A percentile compares a stretch with the other conserved stretches of the same genome.
These are phyloP conservation scores for Annulohypoxylon bovei DNA, from an alignment of 495 filamentous ascomycete genomes.

Conservation along the genomic window DNA sequence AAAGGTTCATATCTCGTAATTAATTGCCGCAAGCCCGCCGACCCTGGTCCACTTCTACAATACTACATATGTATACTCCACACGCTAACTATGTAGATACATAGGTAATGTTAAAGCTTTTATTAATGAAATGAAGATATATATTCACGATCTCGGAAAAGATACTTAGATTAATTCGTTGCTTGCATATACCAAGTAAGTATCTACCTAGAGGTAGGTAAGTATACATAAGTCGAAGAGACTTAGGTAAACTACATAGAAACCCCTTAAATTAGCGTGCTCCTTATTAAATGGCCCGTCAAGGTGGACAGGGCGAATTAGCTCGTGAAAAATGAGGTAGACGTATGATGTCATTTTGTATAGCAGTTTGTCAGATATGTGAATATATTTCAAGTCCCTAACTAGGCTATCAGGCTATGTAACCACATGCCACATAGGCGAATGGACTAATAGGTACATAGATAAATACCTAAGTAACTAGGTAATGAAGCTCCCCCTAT, in stretches of 20 bases:
- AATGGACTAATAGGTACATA: neutral
- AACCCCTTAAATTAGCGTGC: slow-evolving; percentile 2
- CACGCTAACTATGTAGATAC: slow-evolving; percentile 30
- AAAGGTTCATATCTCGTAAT: slow-evolving; percentile 26
- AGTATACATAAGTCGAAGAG: neutral
- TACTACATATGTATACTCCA: too few relatives aligned
- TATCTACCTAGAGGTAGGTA: neutral
- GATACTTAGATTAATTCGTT: neutral
- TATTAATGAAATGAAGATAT: slow-evolving; percentile 23
- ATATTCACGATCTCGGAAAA: slow-evolving; percentile 12
- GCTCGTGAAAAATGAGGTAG: neutral
- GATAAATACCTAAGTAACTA: neutral
- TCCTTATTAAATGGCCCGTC: neutral
- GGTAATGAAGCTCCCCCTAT: neutral
- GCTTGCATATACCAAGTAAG: neutral
- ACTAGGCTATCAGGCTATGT: neutral
- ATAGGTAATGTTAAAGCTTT: slow-evolving; percentile 13
- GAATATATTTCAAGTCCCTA: neutral
- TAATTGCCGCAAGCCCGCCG: slow-evolving; percentile 17
- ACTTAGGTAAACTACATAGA: neutral
- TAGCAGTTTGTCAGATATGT: neutral
- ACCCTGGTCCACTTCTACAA: slow-evolving; percentile 17
- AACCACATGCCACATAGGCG: neutral
- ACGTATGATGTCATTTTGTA: slow-evolving; percentile 12
- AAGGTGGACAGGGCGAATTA: neutral